phyloP scores from a whole-genome alignment of 768 basidiomycete genomes.

The Saitozyma sp. region DNA sequence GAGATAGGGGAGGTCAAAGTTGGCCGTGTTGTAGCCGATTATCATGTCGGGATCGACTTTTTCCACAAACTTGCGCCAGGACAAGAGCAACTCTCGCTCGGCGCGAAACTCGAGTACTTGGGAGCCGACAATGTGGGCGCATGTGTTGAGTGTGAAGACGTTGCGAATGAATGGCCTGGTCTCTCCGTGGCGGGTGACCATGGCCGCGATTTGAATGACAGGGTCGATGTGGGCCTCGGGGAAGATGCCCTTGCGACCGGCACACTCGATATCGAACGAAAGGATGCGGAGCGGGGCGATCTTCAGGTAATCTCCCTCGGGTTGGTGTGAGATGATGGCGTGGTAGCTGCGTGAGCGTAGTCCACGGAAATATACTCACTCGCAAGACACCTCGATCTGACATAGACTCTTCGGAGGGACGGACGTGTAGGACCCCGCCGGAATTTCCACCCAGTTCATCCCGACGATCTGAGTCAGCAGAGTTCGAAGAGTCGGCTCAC shows the following conservation, averaged over 20 bases:
- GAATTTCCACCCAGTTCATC: constrained; percentile 98
- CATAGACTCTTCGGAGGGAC: constrained; percentile 64
- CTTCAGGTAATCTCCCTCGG: constrained; percentile 88
- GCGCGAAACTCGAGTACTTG: constrained; percentile 82
- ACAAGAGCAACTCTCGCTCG: constrained; percentile 70
- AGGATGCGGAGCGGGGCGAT: constrained; percentile 91
- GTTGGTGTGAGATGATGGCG: constrained; percentile 80
- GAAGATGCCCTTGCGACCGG: constrained; percentile 94
- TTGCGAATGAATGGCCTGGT: constrained; percentile 91
- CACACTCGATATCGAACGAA: constrained; percentile 99
- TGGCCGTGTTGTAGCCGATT: constrained; percentile 91
- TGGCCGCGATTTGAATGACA: constrained; percentile 97
- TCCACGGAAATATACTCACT: constrained; percentile 56
- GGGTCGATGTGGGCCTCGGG: constrained; percentile 88
- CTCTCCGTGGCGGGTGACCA: constrained; percentile 97
- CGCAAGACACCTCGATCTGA: constrained; percentile 80
- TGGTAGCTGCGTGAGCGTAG: constrained; percentile 63
- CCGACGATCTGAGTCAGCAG: constrained; percentile 72
- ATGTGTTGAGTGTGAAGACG: constrained; percentile 91
- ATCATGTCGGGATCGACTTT: constrained; percentile 91
- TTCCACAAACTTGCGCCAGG: constrained; percentile 88
- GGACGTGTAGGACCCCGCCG: constrained; percentile 70
- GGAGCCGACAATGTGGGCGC: constrained; percentile 94
- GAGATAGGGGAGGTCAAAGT: constrained; percentile 96
- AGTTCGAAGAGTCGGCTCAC: constrained; percentile 54